Evolutionary conservation across 2,329 filamentous ascomycete genomes (phyloP).

Genomic region (Colletotrichum lini): DNA sequence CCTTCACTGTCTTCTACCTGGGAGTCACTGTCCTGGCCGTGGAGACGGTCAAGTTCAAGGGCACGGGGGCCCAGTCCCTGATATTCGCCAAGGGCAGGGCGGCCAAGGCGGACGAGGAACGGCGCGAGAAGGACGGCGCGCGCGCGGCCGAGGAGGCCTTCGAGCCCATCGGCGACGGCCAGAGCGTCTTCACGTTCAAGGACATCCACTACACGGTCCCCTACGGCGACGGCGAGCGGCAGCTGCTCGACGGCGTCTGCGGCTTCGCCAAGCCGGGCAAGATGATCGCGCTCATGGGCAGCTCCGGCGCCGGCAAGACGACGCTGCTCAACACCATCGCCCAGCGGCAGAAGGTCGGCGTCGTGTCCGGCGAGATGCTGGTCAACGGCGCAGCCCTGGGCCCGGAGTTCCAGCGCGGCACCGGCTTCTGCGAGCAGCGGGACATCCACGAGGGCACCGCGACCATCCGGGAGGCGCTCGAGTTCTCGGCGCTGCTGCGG

Average conservation of each 20-base stretch:
- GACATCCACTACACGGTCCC: conserved; percentile 82
- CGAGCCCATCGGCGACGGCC: conserved; percentile 67
- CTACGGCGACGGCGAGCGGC: conserved; percentile 28
- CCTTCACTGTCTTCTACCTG: conserved; percentile 82
- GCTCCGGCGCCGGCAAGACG: conserved; percentile 86
- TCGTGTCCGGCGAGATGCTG: conserved; percentile 73
- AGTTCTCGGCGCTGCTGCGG: conserved; percentile 76
- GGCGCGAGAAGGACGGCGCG: conserved; percentile 27
- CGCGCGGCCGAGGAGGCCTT: conserved; percentile 53
- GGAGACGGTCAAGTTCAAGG: conserved; percentile 74
- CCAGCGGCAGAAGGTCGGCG: conserved; percentile 77
- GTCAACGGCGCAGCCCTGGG: conserved; percentile 74
- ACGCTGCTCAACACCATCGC: conserved; percentile 83
- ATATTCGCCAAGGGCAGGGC: conserved; percentile 32
- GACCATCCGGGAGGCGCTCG: conserved; percentile 76
- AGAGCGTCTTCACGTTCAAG: conserved; percentile 79
- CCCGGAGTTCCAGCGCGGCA: conserved; percentile 74
- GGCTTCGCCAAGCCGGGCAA: conserved; percentile 86
- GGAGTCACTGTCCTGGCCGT: conserved; percentile 78
- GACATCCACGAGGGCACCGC: conserved; percentile 77
- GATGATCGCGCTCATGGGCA: conserved; percentile 86
- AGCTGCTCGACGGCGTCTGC: conserved; percentile 61
- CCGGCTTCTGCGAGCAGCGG: conserved; percentile 79
- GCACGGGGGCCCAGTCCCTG: conserved; percentile 38
- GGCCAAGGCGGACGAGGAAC: conserved; percentile 44